A percentile compares a stretch with the other conserved stretches of the same genome.
Conservation (phyloP, 2,329 filamentous ascomycete species). For the Gyromitra esculenta region DNA sequence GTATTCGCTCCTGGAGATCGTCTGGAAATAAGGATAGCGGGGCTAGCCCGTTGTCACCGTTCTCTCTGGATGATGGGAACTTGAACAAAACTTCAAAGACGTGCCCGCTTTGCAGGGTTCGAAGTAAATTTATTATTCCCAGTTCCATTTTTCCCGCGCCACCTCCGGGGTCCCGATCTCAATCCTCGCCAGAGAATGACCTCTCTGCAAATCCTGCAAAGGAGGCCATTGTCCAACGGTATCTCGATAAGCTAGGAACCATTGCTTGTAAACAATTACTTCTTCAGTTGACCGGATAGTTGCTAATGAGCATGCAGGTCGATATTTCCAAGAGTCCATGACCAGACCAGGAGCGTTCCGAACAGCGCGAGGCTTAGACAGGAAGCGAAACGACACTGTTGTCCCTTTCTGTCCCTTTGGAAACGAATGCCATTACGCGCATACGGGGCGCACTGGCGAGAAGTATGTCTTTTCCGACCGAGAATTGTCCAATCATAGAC, state of each 20-base stretch:
- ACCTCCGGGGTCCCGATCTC: constrained; percentile 27
- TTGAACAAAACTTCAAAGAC: constrained; percentile 57
- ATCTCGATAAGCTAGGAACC: constrained; percentile 56
- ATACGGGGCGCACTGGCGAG: constrained; percentile 31
- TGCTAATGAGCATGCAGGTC: constrained; percentile 23
- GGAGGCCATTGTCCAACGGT: constrained; percentile 56
- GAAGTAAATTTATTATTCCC: constrained; percentile 58
- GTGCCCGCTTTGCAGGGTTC: constrained; percentile 58
- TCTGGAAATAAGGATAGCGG: constrained; percentile 50
- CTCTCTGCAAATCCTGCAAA: constrained; percentile 50
- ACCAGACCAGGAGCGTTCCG: constrained; percentile 5
- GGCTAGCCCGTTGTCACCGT: constrained; percentile 23
- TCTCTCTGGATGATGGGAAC: constrained; percentile 48
- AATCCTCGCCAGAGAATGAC: constrained; percentile 23
- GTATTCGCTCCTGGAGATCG: constrained; percentile 58
- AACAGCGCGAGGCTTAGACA: not conserved
- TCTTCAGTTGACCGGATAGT: not conserved
- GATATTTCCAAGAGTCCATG: constrained; percentile 48
- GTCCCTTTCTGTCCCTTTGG: constrained; percentile 57
- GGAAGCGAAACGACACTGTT: constrained; percentile 34
- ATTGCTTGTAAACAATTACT: constrained; percentile 55
- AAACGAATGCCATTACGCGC: constrained; percentile 58
- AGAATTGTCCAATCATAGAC: constrained; percentile 40
- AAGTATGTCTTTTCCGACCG: constrained; percentile 41
- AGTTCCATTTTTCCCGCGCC: constrained; percentile 57